phyloP scores from a whole-genome alignment of 2,329 filamentous ascomycete genomes.

The Pestalotiopsis sp. region DNA sequence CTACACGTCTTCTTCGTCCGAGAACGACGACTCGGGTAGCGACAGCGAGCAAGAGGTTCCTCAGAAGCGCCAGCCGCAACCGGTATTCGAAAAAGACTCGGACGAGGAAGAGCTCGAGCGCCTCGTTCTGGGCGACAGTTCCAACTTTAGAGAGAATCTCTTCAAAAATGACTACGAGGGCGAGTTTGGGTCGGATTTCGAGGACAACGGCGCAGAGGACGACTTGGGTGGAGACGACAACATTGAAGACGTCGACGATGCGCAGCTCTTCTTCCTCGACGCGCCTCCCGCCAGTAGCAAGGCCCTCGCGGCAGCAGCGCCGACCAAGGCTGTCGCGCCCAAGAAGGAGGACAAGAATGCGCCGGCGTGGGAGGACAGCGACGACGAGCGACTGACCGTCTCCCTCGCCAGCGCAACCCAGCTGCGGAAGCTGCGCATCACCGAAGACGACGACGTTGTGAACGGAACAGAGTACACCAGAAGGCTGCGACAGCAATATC shows the following conservation, averaged over 20 bases:
- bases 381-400: slow-evolving; percentile 85
- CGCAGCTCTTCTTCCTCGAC: slow-evolving; percentile 85
- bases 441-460: slow-evolving; percentile 83
- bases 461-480: slow-evolving; percentile 83
- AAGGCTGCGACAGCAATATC: slow-evolving; percentile 78
- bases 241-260: slow-evolving; percentile 72
- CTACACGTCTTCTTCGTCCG: slow-evolving; percentile 18
- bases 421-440: slow-evolving; percentile 79
- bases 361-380: slow-evolving; percentile 89
- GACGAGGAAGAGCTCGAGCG: slow-evolving; percentile 86
- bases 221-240: slow-evolving; percentile 46
- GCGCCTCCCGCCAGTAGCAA: slow-evolving; percentile 45
- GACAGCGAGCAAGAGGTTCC: slow-evolving; percentile 30
- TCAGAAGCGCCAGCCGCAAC: slow-evolving; percentile 27
- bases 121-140: slow-evolving; percentile 84
- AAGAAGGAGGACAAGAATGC: slow-evolving; percentile 35
- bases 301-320: slow-evolving; percentile 22
- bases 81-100: slow-evolving; percentile 68
- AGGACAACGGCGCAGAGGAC: slow-evolving; percentile 35
- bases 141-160: slow-evolving; percentile 78
- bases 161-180: slow-evolving; percentile 54
- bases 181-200: slow-evolving; percentile 27
- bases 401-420: slow-evolving; percentile 77
- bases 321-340: slow-evolving; percentile 24
- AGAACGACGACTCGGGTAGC: slow-evolving; percentile 15